phyloP scores from a whole-genome alignment of 495 filamentous ascomycete species.

The Penicillium dipodomyicola region DNA sequence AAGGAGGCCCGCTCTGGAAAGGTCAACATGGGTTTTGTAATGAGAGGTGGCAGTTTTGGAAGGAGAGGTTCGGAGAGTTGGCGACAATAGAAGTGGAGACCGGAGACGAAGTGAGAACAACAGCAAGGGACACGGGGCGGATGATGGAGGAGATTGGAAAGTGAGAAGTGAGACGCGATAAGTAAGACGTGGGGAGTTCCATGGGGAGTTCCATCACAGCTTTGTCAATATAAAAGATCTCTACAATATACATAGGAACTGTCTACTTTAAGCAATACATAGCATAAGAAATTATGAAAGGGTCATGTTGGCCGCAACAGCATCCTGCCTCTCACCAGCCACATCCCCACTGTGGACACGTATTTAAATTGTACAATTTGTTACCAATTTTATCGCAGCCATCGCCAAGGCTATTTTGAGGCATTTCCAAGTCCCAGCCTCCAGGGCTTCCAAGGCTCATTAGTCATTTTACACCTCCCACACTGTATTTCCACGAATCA shows the following conservation, averaged over 20 bases:
- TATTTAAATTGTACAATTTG: neutral
- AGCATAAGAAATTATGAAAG: neutral
- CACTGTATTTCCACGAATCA: neutral
- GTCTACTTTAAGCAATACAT: neutral
- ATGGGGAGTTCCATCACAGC: neutral
- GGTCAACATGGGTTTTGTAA: constrained; percentile 19
- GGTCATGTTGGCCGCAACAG: neutral
- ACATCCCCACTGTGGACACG: neutral
- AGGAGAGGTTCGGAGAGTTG: constrained; percentile 15
- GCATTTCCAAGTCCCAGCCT: neutral
- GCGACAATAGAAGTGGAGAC: neutral
- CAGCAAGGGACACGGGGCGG: neutral
- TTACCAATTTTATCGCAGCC: neutral
- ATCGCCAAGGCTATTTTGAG: neutral
- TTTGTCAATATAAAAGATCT: neutral
- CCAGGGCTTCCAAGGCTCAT: neutral
- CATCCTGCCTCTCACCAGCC: neutral
- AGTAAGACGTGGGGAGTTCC: neutral
- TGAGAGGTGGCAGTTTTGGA: constrained; percentile 20
- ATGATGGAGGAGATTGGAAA: constrained; percentile 4
- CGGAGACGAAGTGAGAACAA: neutral
- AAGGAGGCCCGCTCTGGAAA: constrained; percentile 17
- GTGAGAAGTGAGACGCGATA: neutral
- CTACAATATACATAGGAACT: neutral
- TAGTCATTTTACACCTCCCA: neutral